Conservation (phyloP, 2,329 filamentous ascomycete genomes). For the Diaporthe citri region DNA sequence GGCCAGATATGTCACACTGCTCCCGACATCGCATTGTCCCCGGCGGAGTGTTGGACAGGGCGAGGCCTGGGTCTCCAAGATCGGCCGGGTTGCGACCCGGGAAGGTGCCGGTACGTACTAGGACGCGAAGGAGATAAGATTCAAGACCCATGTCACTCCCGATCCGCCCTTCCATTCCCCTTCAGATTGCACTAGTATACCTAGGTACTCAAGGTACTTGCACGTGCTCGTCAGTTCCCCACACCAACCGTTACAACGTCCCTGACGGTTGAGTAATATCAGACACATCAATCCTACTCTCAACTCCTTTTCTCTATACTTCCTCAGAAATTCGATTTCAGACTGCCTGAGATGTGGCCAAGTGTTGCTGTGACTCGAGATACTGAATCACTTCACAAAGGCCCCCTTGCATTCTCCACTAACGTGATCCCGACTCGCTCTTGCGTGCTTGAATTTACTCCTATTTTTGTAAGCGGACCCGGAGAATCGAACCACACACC, state of each 20-base stretch:
- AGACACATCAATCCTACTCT: not conserved
- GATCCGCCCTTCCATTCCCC: not conserved
- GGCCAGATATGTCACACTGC: not conserved
- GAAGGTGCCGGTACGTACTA: slow-evolving; percentile 1
- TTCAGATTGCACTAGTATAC: not conserved
- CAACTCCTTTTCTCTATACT: not conserved
- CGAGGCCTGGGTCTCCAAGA: slow-evolving; percentile 1
- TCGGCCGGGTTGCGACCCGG: slow-evolving; percentile 17
- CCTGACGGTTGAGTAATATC: not conserved
- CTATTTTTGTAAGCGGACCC: not conserved
- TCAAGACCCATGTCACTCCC: not conserved
- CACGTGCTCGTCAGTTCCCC: not conserved
- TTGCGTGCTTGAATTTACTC: slow-evolving; percentile 11
- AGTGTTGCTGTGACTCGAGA: not conserved
- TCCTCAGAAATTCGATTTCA: not conserved
- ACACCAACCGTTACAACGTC: not conserved
- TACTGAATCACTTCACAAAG: not conserved
- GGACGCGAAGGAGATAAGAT: slow-evolving; percentile 26
- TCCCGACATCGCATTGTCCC: slow-evolving; percentile 16
- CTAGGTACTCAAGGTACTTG: not conserved
- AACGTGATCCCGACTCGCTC: slow-evolving; percentile 24
- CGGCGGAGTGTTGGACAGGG: not conserved
- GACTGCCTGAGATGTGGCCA: not conserved
- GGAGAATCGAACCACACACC: not conserved
- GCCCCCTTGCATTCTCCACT: not conserved